phyloP scores from a whole-genome alignment of 225 moss, liverwort and hornwort genomes.

The Bryum argenteum region DNA sequence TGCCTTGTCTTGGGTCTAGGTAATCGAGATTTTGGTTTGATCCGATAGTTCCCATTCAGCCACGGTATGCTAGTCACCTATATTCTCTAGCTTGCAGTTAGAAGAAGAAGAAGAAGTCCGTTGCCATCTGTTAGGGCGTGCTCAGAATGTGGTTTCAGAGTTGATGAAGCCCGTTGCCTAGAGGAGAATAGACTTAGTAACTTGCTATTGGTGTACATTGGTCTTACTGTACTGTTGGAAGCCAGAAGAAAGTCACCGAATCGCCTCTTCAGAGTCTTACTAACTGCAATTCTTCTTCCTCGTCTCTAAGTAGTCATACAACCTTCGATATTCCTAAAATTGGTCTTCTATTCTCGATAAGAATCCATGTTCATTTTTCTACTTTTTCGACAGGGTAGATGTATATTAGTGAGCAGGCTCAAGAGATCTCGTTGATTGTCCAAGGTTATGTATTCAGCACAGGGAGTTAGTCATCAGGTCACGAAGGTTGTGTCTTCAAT shows the following conservation, averaged over 20 bases:
- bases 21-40: slow-evolving; percentile 29
- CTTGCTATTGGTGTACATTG: slow-evolving; percentile 53
- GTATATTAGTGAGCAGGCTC: no score
- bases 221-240: slow-evolving; percentile 34
- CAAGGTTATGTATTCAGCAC: no score
- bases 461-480: no score
- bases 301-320: no score
- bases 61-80: slow-evolving; percentile 32
- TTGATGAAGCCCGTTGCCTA: slow-evolving; percentile 32
- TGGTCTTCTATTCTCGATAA: no score
- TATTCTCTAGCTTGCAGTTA: slow-evolving; percentile 41
- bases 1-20: slow-evolving; percentile 26
- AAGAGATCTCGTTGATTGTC: no score
- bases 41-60: slow-evolving; percentile 30
- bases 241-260: slow-evolving; percentile 24
- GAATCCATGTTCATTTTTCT: no score
- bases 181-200: slow-evolving; percentile 28
- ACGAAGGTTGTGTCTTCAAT: no score
- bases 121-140: slow-evolving; percentile 34
- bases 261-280: no score
- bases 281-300: background rate
- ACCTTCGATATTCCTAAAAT: no score
- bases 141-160: slow-evolving; percentile 33
- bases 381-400: no score
- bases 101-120: slow-evolving; percentile 27